phyloP scores from a whole-genome alignment of 148 eudicot species.

The Arbutus unedo region DNA sequence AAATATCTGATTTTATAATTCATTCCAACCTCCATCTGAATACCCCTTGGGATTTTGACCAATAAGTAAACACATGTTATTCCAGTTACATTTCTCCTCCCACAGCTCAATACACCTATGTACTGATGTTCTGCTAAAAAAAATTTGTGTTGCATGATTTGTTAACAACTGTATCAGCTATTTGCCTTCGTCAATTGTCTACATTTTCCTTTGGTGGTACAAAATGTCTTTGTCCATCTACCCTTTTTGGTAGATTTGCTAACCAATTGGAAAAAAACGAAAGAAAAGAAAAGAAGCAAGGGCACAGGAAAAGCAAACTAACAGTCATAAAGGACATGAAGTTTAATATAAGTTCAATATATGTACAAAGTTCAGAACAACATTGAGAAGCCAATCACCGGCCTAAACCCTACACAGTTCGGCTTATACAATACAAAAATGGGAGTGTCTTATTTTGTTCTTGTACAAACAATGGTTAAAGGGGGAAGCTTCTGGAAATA shows the following conservation, averaged over 20 bases:
- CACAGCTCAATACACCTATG: too few relatives aligned
- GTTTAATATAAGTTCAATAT: too few relatives aligned
- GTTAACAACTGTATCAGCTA: too few relatives aligned
- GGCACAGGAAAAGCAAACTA: too few relatives aligned
- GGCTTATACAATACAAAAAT: background rate
- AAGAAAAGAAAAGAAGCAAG: background rate
- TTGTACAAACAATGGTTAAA: background rate
- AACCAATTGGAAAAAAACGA: background rate
- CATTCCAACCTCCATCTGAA: too few relatives aligned
- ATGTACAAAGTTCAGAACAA: background rate
- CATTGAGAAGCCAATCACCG: conserved; percentile 1
- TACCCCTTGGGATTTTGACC: too few relatives aligned
- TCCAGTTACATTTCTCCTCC: too few relatives aligned
- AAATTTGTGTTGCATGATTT: too few relatives aligned
- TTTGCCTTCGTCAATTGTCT: too few relatives aligned
- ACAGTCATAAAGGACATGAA: background rate
- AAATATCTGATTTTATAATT: too few relatives aligned
- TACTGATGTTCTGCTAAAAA: too few relatives aligned
- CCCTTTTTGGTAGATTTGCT: background rate
- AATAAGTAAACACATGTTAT: too few relatives aligned
- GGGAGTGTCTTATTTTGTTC: background rate
- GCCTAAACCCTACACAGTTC: background rate
- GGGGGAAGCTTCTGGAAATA: background rate
- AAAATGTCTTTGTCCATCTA: background rate
- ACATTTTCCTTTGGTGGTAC: background rate